A percentile compares a stretch with the other conserved stretches of the same genome.
Evolutionary conservation across 139 green algal genomes (phyloP).

Genomic region (Closterium sp.): DNA sequence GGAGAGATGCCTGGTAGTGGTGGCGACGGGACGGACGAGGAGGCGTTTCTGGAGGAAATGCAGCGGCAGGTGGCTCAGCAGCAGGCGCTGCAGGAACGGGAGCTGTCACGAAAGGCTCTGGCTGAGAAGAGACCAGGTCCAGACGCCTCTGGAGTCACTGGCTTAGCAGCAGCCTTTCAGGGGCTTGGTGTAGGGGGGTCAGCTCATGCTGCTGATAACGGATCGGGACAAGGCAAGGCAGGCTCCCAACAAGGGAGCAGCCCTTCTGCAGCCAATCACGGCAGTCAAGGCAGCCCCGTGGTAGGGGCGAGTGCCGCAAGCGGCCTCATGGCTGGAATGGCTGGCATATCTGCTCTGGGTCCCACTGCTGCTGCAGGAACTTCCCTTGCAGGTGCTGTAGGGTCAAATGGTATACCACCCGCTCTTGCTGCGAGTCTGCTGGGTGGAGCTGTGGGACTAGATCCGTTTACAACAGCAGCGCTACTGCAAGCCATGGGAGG

Average conservation of each 20-base stretch:
- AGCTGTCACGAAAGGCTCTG: not conserved
- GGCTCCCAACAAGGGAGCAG: not conserved
- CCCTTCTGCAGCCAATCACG: not conserved
- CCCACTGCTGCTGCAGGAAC: not conserved
- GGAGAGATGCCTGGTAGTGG: not conserved
- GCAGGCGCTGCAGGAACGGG: constrained; percentile 1
- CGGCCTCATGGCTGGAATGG: not conserved
- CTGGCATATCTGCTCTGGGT: not conserved
- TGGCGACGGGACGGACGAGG: not conserved
- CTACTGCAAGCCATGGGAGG: not conserved
- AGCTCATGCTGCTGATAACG: not conserved
- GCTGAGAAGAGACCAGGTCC: not conserved
- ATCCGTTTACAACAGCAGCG: not conserved
- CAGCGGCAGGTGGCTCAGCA: constrained; percentile 25
- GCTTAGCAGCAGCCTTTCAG: not conserved
- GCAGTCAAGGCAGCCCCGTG: not conserved
- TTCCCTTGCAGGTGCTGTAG: not conserved
- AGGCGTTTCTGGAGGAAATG: constrained; percentile 23
- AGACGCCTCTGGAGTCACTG: not conserved
- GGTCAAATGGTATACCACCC: not conserved
- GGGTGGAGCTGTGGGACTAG: not conserved
- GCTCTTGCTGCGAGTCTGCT: not conserved
- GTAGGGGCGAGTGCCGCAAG: not conserved
- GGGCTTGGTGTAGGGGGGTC: not conserved
- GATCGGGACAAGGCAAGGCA: not conserved